Percentiles rank a stretch among this genome's conserved stretches.
Conservation (phyloP, 441 rosid genomes). For the Erodium chrysanthum region DNA sequence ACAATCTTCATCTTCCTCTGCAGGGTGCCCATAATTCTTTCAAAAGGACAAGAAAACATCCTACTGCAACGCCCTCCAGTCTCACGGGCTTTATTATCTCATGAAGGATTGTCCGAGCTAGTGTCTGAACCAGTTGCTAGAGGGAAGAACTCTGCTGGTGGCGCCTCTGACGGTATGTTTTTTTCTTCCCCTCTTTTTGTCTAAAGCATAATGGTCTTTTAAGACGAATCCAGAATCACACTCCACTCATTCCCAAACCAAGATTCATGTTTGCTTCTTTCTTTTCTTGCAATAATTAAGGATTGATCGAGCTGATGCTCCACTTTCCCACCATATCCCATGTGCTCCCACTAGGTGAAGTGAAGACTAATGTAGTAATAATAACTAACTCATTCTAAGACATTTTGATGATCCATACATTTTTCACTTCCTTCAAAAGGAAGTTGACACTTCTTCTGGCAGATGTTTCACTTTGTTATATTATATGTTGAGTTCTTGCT, state of each 20-base stretch:
- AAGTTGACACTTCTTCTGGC: too few relatives aligned
- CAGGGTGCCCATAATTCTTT: constrained; percentile 23
- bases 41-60: constrained; percentile 37
- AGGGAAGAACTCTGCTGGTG: constrained; percentile 20
- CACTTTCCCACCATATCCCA: not conserved
- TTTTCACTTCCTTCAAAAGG: not conserved
- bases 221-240: too few relatives aligned
- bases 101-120: constrained; percentile 37
- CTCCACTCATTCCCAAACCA: too few relatives aligned
- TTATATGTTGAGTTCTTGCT: not conserved
- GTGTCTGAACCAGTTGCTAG: constrained; percentile 28
- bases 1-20: too few relatives aligned
- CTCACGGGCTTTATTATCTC: constrained; percentile 32
- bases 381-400: not conserved
- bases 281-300: not conserved
- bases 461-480: too few relatives aligned
- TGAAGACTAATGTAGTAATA: too few relatives aligned
- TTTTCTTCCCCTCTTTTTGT: not conserved
- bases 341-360: too few relatives aligned
- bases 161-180: constrained; percentile 27
- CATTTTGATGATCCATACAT: not conserved
- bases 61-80: constrained; percentile 35
- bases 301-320: not conserved
- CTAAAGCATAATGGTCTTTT: too few relatives aligned
- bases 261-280: not conserved